These are phyloP conservation scores for Prunus salicina DNA, from an alignment of 306 rosid species.

Conservation along the genomic window DNA sequence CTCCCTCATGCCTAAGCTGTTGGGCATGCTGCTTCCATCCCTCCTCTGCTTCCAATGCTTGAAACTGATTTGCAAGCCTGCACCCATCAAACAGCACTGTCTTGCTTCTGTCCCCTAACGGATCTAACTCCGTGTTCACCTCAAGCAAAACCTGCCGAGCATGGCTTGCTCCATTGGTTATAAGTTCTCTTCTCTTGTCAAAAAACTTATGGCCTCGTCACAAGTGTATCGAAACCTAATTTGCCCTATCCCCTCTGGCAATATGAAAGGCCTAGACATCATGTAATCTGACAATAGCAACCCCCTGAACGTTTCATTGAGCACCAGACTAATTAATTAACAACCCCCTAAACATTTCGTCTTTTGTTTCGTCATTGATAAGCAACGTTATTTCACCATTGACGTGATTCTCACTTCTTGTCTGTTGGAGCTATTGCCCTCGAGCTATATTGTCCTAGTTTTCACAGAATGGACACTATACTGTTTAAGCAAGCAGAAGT, in stretches of 20 bases:
- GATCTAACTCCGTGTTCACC: not conserved
- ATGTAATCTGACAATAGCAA: not conserved
- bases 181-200: not conserved
- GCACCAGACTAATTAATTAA: no score
- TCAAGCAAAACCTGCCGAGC: not conserved
- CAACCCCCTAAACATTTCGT: not conserved
- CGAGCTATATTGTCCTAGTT: slow-evolving; percentile 49
- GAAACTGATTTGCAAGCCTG: not conserved
- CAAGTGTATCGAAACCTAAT: not conserved
- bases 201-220: not conserved
- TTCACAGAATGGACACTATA: slow-evolving; percentile 64
- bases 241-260: not conserved
- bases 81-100: not conserved
- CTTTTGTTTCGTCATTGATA: slow-evolving; percentile 20
- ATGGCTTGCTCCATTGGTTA: not conserved
- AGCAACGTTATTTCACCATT: not conserved
- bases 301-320: no score
- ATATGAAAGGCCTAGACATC: not conserved
- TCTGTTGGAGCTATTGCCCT: slow-evolving; percentile 45
- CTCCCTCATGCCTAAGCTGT: slow-evolving; percentile 8
- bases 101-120: not conserved
- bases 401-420: slow-evolving; percentile 27
- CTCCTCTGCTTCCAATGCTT: not conserved
- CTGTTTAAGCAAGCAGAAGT: slow-evolving; percentile 40
- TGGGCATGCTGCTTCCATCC: not conserved